Evolutionary conservation across 805 yeast species (phyloP), one percentile per base, ranked within the genome.

Genomic region (Schizosaccharomyces lindneri): DNA sequence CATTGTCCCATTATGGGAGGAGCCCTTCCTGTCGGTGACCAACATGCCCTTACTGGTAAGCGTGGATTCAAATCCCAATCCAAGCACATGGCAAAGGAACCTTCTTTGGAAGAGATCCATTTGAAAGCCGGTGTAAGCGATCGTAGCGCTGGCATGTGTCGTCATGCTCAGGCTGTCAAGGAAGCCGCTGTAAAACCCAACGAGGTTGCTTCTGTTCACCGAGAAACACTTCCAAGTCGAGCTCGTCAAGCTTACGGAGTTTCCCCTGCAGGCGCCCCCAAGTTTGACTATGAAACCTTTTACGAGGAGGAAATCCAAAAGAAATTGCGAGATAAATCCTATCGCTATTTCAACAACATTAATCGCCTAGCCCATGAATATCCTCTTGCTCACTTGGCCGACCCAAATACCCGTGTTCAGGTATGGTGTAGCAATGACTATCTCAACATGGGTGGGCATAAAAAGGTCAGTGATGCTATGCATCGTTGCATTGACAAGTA

Each of bases 361-460:
- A 93, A 93, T 77, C 83, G 99, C 67, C 78, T 93, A 67, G 97
- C 97, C 59, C 77, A 81, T 64, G 95, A 90, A 70, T 93, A 87
- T 70, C 99, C 99, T 55, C 76, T 76, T 68, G 98, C 98, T 46
- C 98, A 93, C 70, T 80, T 93, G 66, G 78, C 82, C 63, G 64
- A 70, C 46, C 70, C 68, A 63, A 75, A 75, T 17, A 95, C 87
- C 68, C 85, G 85, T 70, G 98, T 93, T 63, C 88, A 95, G 61
- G 98, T 93, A 63, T 93, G 99, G 99, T 93, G 99, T 70, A 89
- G 98, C 55, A 93, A 93, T 72, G 99, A 93, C 73, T 93, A 93
- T 72, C 77, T 93, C 64, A 97, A 97, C 13, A 86, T 93, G 93
- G 90, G 96, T 61, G 82, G 81, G 68, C 85, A 90, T 71, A 78